A percentile compares a stretch with the other conserved stretches of the same genome.
These are phyloP conservation scores for Sparassis latifolia DNA, from an alignment of 1,284 basidiomycete species.

Conservation along the genomic window DNA sequence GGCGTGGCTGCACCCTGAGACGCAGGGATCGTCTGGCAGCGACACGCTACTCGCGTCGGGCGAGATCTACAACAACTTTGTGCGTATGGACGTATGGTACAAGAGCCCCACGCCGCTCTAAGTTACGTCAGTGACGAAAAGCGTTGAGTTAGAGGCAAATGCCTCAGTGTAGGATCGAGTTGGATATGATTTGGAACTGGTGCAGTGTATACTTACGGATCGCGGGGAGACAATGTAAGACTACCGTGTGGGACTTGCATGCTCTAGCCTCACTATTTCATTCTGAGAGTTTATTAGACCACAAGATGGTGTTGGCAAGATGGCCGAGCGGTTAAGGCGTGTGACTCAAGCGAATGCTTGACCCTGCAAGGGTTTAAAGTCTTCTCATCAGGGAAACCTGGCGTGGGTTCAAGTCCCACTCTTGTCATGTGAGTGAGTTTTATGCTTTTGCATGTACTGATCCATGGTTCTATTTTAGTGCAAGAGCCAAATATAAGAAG, in stretches of 20 bases:
- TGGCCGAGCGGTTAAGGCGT: constrained; percentile 10
- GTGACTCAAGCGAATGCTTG: constrained; percentile 10
- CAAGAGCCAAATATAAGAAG: too few species aligned
- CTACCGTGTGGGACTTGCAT: too few species aligned
- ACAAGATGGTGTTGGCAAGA: constrained; percentile 8
- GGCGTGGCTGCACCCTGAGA: constrained; percentile 28
- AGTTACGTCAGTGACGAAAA: not conserved
- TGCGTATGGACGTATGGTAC: constrained; percentile 27
- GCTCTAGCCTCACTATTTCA: too few species aligned
- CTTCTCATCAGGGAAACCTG: constrained; percentile 30
- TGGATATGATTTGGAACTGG: not conserved
- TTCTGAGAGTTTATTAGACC: not conserved
- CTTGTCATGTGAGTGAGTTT: too few species aligned
- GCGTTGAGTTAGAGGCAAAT: not conserved
- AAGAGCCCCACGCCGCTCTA: constrained; percentile 9
- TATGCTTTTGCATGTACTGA: too few species aligned
- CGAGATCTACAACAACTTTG: constrained; percentile 31
- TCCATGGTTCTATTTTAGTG: too few species aligned
- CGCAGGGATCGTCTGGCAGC: constrained; percentile 18
- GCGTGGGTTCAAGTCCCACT: constrained; percentile 38
- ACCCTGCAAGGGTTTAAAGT: not conserved
- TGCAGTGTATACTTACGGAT: not conserved
- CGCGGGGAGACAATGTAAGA: too few species aligned
- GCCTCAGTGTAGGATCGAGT: not conserved
- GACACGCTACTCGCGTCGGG: constrained; percentile 29